Evolutionary conservation across 1,284 basidiomycete species (phyloP).

Genomic region (Ustilago loliicola): DNA sequence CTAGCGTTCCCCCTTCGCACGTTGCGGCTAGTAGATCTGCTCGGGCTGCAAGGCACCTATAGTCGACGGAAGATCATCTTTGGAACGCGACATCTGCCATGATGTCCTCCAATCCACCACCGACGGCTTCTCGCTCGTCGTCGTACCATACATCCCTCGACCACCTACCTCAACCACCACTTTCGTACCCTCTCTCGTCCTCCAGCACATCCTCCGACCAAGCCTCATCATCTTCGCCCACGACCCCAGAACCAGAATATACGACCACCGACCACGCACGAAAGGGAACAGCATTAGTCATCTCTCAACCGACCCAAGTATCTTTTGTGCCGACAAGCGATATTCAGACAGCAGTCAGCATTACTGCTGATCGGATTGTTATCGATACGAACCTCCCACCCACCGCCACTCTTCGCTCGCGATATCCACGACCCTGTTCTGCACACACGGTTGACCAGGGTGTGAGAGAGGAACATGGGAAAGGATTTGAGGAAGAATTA

Average conservation of each 20-base stretch:
- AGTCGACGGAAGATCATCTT: not conserved
- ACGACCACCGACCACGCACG: conserved; percentile 3
- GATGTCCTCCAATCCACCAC: not conserved
- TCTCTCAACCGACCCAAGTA: conserved; percentile 40
- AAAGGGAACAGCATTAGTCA: conserved; percentile 28
- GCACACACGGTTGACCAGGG: not conserved
- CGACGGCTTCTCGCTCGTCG: not conserved
- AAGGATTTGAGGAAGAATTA: not conserved
- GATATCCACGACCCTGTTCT: not conserved
- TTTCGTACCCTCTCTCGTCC: not conserved
- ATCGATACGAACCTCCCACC: conserved; percentile 61
- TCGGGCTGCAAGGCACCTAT: not conserved
- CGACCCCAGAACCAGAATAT: conserved; percentile 11
- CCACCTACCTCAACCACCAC: not conserved
- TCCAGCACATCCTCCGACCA: not conserved
- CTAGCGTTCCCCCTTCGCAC: not conserved
- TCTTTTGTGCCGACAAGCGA: conserved; percentile 56
- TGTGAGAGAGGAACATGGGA: not conserved
- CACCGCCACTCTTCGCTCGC: conserved; percentile 19
- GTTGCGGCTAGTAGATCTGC: not conserved
- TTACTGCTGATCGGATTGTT: conserved; percentile 45
- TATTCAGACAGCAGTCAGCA: conserved; percentile 55
- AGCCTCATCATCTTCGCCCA: not conserved
- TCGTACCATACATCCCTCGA: conserved; percentile 3
- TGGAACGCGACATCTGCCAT: not conserved